Percentiles rank a stretch among this genome's conserved stretches.
Evolutionary conservation across 2,329 filamentous ascomycete species (phyloP).

Genomic region (Ceratocystis cubensis): DNA sequence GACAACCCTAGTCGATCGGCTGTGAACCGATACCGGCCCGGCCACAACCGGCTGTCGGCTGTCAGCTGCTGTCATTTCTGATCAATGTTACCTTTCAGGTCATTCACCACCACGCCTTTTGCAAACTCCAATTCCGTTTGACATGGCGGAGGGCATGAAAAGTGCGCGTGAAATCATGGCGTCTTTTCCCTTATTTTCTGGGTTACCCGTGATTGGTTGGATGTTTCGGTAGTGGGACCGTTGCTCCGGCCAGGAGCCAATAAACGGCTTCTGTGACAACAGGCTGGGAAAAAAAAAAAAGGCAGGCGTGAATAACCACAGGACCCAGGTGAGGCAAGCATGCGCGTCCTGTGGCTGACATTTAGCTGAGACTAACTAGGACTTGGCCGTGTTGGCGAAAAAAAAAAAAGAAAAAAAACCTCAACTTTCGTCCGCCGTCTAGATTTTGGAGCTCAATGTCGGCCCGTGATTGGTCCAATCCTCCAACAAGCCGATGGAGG

Average conservation of each 20-base stretch:
- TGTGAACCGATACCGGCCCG: slow-evolving; percentile 9
- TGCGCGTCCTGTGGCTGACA: not conserved
- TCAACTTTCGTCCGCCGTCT: not conserved
- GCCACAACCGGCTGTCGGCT: not conserved
- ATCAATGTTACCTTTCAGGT: not conserved
- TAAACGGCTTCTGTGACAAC: not conserved
- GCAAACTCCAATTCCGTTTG: not conserved
- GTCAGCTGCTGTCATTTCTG: not conserved
- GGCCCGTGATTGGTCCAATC: slow-evolving; percentile 2
- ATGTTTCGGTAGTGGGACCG: not conserved
- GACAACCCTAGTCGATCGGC: not conserved
- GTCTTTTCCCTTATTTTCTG: not conserved
- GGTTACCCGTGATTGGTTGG: not conserved
- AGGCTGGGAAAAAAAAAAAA: not conserved
- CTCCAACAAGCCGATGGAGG: not conserved
- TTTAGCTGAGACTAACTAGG: not conserved
- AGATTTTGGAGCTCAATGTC: not conserved
- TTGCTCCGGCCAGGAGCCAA: not conserved
- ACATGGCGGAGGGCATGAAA: not conserved
- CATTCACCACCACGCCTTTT: not conserved
- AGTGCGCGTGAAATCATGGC: not conserved
- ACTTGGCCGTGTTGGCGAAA: not conserved
- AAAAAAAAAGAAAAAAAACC: not conserved
- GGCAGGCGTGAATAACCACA: not conserved
- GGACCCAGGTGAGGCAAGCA: not conserved